Percentiles rank a stretch among this genome's conserved stretches.
Evolutionary conservation across 345 rosid species (phyloP).

Genomic region (Anacardium occidentale): DNA sequence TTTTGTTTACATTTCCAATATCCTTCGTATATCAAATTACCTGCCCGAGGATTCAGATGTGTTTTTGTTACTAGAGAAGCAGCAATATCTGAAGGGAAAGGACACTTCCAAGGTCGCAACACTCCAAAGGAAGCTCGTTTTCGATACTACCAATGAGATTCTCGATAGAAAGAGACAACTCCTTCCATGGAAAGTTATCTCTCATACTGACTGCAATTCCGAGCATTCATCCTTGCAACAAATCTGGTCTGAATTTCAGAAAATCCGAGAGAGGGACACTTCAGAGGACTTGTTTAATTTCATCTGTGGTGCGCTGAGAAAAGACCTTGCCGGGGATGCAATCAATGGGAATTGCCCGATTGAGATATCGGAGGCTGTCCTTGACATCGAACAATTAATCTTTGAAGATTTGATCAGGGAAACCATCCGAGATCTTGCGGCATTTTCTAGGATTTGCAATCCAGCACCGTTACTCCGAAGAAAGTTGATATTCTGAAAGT

Average conservation of each 20-base stretch:
- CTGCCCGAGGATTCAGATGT: slow-evolving; percentile 55
- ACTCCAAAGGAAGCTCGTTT: slow-evolving; percentile 63
- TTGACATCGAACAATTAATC: slow-evolving; percentile 71
- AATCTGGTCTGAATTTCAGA: slow-evolving; percentile 67
- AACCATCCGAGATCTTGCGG: slow-evolving; percentile 64
- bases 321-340: slow-evolving; percentile 69
- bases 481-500: slow-evolving; percentile 66
- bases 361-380: slow-evolving; percentile 72
- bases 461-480: slow-evolving; percentile 39
- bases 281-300: slow-evolving; percentile 56
- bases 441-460: slow-evolving; percentile 28
- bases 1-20: slow-evolving; percentile 65
- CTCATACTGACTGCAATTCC: not conserved
- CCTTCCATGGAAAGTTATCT: slow-evolving; percentile 55
- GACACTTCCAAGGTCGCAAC: slow-evolving; percentile 48
- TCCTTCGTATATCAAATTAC: slow-evolving; percentile 57
- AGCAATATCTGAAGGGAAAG: slow-evolving; percentile 56
- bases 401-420: slow-evolving; percentile 87
- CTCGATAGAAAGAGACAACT: slow-evolving; percentile 44
- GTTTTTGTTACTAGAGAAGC: slow-evolving; percentile 72
- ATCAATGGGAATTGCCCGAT: slow-evolving; percentile 45
- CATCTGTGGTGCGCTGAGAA: slow-evolving; percentile 63
- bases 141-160: slow-evolving; percentile 66
- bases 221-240: slow-evolving; percentile 40
- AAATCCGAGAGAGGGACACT: slow-evolving; percentile 47